Conservation (phyloP, 805 yeast species). For the Candida khao-thaluensis region DNA sequence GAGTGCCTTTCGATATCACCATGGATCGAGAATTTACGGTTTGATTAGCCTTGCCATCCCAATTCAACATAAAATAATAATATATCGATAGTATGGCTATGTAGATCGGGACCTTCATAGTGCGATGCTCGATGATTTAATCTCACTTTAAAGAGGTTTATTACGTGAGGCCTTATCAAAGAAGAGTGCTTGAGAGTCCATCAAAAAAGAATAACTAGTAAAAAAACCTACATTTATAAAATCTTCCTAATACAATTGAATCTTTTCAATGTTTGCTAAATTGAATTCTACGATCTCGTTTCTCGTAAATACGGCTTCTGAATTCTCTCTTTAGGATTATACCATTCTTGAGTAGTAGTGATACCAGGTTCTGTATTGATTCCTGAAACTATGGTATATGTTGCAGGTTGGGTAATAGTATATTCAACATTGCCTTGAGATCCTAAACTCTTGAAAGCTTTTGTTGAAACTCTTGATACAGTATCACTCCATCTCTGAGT, state of each 20-base stretch:
- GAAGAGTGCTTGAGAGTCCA: too few relatives aligned
- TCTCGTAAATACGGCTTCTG: slow-evolving; percentile 5
- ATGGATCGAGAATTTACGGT: not conserved
- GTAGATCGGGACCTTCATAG: slow-evolving; percentile 4
- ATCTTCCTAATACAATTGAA: too few relatives aligned
- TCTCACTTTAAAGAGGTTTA: too few relatives aligned
- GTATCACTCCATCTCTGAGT: slow-evolving; percentile 8
- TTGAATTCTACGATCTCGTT: not conserved
- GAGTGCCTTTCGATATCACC: slow-evolving; percentile 10
- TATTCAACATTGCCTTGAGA: slow-evolving; percentile 12
- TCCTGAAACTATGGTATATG: slow-evolving; percentile 10
- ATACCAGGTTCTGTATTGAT: slow-evolving; percentile 9
- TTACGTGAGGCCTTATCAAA: too few relatives aligned
- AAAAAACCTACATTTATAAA: too few relatives aligned
- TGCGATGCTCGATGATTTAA: not conserved
- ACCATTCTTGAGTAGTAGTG: slow-evolving; percentile 1
- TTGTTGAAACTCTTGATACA: not conserved
- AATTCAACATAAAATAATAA: slow-evolving; percentile 10
- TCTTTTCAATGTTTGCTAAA: too few relatives aligned
- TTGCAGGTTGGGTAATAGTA: slow-evolving; percentile 17
- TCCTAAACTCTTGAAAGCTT: slow-evolving; percentile 3
- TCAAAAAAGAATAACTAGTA: too few relatives aligned
- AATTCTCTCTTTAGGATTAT: slow-evolving; percentile 10
- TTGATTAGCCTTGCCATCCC: not conserved
- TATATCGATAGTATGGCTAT: slow-evolving; percentile 12